Conservation (phyloP, 169 alveolate species). For the Babesia gibsoni region DNA sequence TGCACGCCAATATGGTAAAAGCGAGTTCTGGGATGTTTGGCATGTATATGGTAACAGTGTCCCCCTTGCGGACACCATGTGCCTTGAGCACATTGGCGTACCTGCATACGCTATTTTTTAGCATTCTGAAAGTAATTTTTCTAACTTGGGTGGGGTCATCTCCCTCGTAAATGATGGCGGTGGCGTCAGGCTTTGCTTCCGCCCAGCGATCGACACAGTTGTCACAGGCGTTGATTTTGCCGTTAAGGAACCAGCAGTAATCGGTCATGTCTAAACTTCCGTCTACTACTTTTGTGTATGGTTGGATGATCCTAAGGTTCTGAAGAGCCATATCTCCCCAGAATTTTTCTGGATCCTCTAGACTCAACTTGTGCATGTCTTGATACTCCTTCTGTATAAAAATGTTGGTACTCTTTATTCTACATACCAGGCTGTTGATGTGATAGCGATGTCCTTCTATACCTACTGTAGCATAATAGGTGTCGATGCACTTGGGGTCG, state of each 20-base stretch:
- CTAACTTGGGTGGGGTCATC: constrained; percentile 79
- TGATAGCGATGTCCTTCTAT: constrained; percentile 44
- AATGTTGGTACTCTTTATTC: background rate
- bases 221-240: constrained; percentile 88
- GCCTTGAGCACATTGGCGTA: constrained; percentile 88
- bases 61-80: constrained; percentile 92
- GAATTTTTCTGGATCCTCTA: constrained; percentile 67
- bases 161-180: constrained; percentile 87
- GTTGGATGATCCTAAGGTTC: constrained; percentile 36
- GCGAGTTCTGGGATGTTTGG: constrained; percentile 94
- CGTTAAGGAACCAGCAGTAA: constrained; percentile 85
- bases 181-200: constrained; percentile 76
- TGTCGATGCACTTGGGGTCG: constrained; percentile 19
- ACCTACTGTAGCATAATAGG: constrained; percentile 21
- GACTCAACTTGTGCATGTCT: constrained; percentile 66
- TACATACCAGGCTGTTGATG: constrained; percentile 30
- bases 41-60: constrained; percentile 93
- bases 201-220: constrained; percentile 94
- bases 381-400: constrained; percentile 60
- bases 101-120: constrained; percentile 78
- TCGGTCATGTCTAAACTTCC: constrained; percentile 70
- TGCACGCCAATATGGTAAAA: constrained; percentile 93
- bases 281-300: constrained; percentile 58
- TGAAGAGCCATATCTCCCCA: constrained; percentile 69
- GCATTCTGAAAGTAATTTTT: constrained; percentile 76